phyloP scores from a whole-genome alignment of 2,329 filamentous ascomycete genomes.

The Penicillium digitatum region DNA sequence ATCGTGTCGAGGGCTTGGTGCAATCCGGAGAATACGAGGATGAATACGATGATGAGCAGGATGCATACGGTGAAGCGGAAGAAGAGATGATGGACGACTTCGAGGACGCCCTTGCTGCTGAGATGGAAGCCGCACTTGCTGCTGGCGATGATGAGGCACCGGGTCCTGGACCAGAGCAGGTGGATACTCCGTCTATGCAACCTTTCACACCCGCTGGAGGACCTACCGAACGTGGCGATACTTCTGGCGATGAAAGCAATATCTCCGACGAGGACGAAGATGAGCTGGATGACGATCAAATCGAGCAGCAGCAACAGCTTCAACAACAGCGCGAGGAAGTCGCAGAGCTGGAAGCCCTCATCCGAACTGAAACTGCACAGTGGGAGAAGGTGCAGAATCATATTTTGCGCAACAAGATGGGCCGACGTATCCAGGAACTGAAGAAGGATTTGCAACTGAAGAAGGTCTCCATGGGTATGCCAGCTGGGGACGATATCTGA shows the following conservation, averaged over 20 bases:
- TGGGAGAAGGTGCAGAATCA: slow-evolving; percentile 41
- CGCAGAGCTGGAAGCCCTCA: slow-evolving; percentile 40
- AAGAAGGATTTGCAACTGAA: slow-evolving; percentile 45
- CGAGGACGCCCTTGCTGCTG: slow-evolving; percentile 42
- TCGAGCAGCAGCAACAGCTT: slow-evolving; percentile 40
- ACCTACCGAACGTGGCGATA: slow-evolving; percentile 24
- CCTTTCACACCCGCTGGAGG: slow-evolving; percentile 29
- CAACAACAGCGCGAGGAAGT: slow-evolving; percentile 47
- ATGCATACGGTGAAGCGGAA: slow-evolving; percentile 48
- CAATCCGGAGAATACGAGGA: slow-evolving; percentile 50
- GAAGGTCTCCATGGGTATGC: slow-evolving; percentile 42
- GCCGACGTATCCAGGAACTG: slow-evolving; percentile 42
- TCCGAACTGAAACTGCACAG: slow-evolving; percentile 37
- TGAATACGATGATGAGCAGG: slow-evolving; percentile 47
- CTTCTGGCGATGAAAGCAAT: slow-evolving; percentile 43
- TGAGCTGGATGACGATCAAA: slow-evolving; percentile 43
- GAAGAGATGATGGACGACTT: slow-evolving; percentile 43
- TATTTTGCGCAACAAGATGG: slow-evolving; percentile 44
- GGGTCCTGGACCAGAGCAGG: slow-evolving; percentile 23
- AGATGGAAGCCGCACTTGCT: slow-evolving; percentile 44
- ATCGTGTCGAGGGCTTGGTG: slow-evolving; percentile 40
- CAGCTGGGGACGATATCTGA: slow-evolving; percentile 32
- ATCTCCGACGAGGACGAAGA: slow-evolving; percentile 36
- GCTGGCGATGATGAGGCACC: slow-evolving; percentile 35
- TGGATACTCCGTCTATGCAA: slow-evolving; percentile 33